A percentile compares a stretch with the other conserved stretches of the same genome.
These are phyloP conservation scores for Nakazawaea wickerhamii DNA, from an alignment of 805 yeast genomes.

Conservation along the genomic window DNA sequence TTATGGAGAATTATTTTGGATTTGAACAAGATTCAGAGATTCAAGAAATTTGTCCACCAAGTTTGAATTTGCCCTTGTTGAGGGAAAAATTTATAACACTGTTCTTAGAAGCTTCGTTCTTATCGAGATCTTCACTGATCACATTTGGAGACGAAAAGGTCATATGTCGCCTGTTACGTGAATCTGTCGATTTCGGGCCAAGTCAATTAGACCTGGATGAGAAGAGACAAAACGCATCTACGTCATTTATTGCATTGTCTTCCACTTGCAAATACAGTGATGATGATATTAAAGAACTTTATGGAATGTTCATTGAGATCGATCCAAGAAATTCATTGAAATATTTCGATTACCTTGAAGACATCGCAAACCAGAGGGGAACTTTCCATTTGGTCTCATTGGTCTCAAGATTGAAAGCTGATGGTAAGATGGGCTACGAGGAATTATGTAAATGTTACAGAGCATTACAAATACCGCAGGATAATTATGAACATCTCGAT, in stretches of 20 bases:
- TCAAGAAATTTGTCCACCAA: slow-evolving; percentile 33
- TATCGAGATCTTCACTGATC: slow-evolving; percentile 7
- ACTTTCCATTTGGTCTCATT: slow-evolving; percentile 39
- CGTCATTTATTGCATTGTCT: slow-evolving; percentile 38
- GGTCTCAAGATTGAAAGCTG: slow-evolving; percentile 42
- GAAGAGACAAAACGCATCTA: slow-evolving; percentile 13
- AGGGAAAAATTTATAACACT: slow-evolving; percentile 52
- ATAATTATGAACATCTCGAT: slow-evolving; percentile 15
- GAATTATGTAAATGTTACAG: slow-evolving; percentile 30
- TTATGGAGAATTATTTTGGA: slow-evolving; percentile 42
- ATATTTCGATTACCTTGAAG: slow-evolving; percentile 54
- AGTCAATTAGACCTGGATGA: slow-evolving; percentile 15
- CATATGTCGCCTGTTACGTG: slow-evolving; percentile 2
- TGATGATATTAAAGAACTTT: slow-evolving; percentile 41
- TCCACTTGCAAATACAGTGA: slow-evolving; percentile 45
- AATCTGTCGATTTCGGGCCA: slow-evolving; percentile 7
- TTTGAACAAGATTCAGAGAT: slow-evolving; percentile 34
- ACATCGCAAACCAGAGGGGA: slow-evolving; percentile 42
- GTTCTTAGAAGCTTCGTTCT: slow-evolving; percentile 38
- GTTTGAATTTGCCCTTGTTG: slow-evolving; percentile 27
- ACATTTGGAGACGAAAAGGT: slow-evolving; percentile 9
- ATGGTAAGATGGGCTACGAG: slow-evolving; percentile 46
- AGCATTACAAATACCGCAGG: slow-evolving; percentile 21
- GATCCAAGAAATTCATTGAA: slow-evolving; percentile 43
- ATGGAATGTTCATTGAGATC: slow-evolving; percentile 30